Base-by-base conservation (phyloP, 805 yeast species). In the Hanseniaspora lachancei region DNA sequence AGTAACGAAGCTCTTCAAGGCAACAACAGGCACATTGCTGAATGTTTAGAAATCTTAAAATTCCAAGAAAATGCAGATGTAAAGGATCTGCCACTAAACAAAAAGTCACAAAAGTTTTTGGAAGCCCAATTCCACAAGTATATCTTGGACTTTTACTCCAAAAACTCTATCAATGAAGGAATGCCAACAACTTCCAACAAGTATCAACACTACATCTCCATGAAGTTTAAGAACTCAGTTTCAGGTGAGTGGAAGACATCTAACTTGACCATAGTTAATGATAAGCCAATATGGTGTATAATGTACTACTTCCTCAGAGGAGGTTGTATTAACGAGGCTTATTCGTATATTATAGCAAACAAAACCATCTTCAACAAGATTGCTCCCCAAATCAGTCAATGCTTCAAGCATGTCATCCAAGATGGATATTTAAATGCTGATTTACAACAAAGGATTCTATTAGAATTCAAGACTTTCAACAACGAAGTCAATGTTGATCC, bases 251-350 rank as follows among this genome's bases (percentile, higher is more conserved):
- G 84, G 82, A 74, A 74, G 55, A 62, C 75, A 39, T 72, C 74
- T n/a, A 77, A 77, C 58, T 62, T 85, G 49, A 75, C 83, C 42
- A 71, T 83, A 55, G 81, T 88, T 24, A 89, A 91, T 68, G 89
- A 89, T 18, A 73, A 78, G 1, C 97, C 97, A 10, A 78, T 93
- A n/a, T 91, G 98, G 98, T 96, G 96, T 0, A 70, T 88, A 40
- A 70, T 93, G 12, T 93, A 84, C 66, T 91, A 86, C 68, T 72
- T 91, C 59, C 67, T 93, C 52, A 80, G 98, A 64, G 82, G 91
- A 3, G 97, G 98, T 2, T 78, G 85, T 60, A 70, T 78, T 60
- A 72, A 79, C 48, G 97, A 89, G 60, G 96, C 96, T 0, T 70
- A 85, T 35, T 81, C 80, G 40, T 77, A 86, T 53, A 81, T 86